phyloP scores from a whole-genome alignment of 371 early-diverging fungal genomes.

The Mortierella sp. region DNA sequence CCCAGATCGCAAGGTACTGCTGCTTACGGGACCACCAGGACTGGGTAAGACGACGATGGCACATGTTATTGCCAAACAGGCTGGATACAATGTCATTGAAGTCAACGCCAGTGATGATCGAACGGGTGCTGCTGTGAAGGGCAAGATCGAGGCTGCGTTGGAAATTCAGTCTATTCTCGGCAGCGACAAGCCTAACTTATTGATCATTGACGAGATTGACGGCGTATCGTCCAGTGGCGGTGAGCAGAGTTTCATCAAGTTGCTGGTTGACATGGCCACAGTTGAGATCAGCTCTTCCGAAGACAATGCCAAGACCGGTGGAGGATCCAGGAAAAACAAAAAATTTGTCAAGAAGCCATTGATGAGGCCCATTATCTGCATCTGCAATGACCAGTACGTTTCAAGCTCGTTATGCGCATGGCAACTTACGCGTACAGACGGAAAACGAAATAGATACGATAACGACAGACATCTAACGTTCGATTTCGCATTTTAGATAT shows the following conservation, averaged over 20 bases:
- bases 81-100: conserved; percentile 95
- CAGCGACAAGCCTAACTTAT: conserved; percentile 78
- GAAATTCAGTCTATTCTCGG: conserved; percentile 79
- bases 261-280: conserved; percentile 68
- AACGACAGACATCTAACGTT: background rate
- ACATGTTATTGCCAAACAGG: conserved; percentile 91
- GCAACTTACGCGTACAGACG: too few relatives aligned
- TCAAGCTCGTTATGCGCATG: too few relatives aligned
- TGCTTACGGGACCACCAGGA: conserved; percentile 98
- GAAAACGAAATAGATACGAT: too few relatives aligned
- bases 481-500: conserved; percentile 64
- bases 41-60: conserved; percentile 99
- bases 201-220: conserved; percentile 98
- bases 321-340: conserved; percentile 56
- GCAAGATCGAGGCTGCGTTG: conserved; percentile 80
- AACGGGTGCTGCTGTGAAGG: conserved; percentile 78
- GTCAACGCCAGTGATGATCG: conserved; percentile 99
- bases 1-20: conserved; percentile 71
- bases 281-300: conserved; percentile 34
- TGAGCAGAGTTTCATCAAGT: conserved; percentile 84
- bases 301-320: conserved; percentile 17
- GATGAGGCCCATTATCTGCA: conserved; percentile 95
- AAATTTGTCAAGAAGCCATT: conserved; percentile 64
- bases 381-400: conserved; percentile 94
- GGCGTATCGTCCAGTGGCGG: conserved; percentile 85